Evolutionary conservation across 805 yeast species (phyloP).

Genomic region (Grigorovia yakushimaensis): DNA sequence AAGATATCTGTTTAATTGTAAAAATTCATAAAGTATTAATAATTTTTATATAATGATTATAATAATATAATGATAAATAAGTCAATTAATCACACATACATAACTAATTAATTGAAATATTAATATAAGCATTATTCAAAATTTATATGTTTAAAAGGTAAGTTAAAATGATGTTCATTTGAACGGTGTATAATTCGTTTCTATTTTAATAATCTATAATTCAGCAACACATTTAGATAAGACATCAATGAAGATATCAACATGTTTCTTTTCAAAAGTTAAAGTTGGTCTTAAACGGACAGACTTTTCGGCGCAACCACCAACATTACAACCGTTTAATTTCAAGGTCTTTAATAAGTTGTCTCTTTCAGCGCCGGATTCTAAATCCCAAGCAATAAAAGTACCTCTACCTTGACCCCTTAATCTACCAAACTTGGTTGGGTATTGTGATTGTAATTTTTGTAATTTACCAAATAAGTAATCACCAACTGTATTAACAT

Average conservation of each 20-base stretch:
- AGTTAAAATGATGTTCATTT: too few species aligned
- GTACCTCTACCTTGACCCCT: conserved; percentile 59
- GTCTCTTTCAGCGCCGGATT: conserved; percentile 36
- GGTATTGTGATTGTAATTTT: conserved; percentile 30
- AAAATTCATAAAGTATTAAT: too few species aligned
- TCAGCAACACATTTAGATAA: conserved; percentile 28
- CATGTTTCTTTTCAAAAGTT: conserved; percentile 52
- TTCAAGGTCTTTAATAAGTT: conserved; percentile 37
- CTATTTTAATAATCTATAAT: too few species aligned
- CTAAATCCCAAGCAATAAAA: conserved; percentile 56
- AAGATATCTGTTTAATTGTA: too few species aligned
- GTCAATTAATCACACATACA: too few species aligned
- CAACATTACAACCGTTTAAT: conserved; percentile 50
- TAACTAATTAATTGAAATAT: background rate
- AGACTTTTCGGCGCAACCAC: conserved; percentile 54
- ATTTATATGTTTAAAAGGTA: too few species aligned
- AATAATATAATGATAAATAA: too few species aligned
- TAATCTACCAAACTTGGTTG: conserved; percentile 36
- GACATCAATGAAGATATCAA: conserved; percentile 43
- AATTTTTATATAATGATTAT: too few species aligned
- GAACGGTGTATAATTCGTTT: too few species aligned
- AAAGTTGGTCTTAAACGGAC: conserved; percentile 59
- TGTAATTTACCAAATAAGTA: conserved; percentile 40
- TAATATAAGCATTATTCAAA: too few species aligned
- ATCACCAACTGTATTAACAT: conserved; percentile 43